These are phyloP conservation scores for Aspergillus sclerotiicarbonarius DNA, from an alignment of 495 filamentous ascomycete species.

Conservation along the genomic window DNA sequence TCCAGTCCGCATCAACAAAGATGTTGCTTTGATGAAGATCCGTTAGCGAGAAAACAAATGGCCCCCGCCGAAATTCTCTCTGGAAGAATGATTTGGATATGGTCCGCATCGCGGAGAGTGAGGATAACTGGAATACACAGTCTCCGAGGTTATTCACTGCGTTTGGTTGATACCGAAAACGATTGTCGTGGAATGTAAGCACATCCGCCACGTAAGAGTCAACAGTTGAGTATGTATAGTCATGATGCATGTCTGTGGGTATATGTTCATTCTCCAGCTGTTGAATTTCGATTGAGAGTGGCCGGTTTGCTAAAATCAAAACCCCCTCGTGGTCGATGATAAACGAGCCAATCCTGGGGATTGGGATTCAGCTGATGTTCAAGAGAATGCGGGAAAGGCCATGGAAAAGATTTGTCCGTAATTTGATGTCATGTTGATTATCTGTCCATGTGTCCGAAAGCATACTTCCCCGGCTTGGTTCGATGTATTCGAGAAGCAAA, in stretches of 20 bases:
- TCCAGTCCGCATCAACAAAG: slow-evolving; percentile 23
- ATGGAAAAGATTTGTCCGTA: slow-evolving; percentile 28
- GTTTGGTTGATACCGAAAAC: slow-evolving; percentile 35
- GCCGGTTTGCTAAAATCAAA: slow-evolving; percentile 28
- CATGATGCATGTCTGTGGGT: slow-evolving; percentile 29
- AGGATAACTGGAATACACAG: slow-evolving; percentile 27
- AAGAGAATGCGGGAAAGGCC: slow-evolving; percentile 30
- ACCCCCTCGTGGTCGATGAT: slow-evolving; percentile 21
- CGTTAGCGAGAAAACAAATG: slow-evolving; percentile 25
- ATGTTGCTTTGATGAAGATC: slow-evolving; percentile 33
- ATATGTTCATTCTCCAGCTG: slow-evolving; percentile 38
- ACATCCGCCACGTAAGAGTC: slow-evolving; percentile 37
- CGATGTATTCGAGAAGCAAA: slow-evolving; percentile 36
- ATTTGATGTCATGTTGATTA: slow-evolving; percentile 16
- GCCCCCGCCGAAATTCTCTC: slow-evolving; percentile 22
- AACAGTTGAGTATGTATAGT: slow-evolving; percentile 30
- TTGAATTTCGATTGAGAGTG: slow-evolving; percentile 25
- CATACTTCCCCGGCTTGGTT: slow-evolving; percentile 25
- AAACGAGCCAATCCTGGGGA: slow-evolving; percentile 30
- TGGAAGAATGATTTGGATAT: slow-evolving; percentile 24
- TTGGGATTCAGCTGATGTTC: slow-evolving; percentile 20
- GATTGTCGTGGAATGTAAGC: slow-evolving; percentile 29
- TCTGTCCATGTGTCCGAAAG: slow-evolving; percentile 29
- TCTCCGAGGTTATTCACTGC: slow-evolving; percentile 28
- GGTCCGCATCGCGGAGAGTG: slow-evolving; percentile 25